Conservation (phyloP, 2,329 filamentous ascomycete genomes). For the Nigrospora oryzae region DNA sequence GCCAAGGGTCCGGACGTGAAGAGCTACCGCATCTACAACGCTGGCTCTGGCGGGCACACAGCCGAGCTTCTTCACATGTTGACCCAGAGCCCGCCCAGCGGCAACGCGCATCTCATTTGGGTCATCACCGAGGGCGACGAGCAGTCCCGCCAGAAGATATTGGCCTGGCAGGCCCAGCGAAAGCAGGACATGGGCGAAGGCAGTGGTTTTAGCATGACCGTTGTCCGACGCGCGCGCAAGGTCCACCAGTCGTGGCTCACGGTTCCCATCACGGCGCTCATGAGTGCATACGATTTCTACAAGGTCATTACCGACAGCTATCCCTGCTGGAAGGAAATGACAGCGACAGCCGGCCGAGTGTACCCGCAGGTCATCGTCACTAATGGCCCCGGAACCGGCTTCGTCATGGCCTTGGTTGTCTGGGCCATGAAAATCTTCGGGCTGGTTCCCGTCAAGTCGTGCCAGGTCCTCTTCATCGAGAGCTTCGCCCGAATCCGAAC, state of each 20-base stretch:
- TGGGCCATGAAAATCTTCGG: slow-evolving; percentile 37
- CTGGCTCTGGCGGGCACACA: slow-evolving; percentile 91
- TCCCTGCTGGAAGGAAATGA: slow-evolving; percentile 2
- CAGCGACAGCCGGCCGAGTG: slow-evolving; percentile 2
- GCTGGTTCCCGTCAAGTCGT: slow-evolving; percentile 39
- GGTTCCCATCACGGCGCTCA: slow-evolving; percentile 59
- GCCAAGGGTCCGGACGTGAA: neutral
- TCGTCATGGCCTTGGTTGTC: slow-evolving; percentile 56
- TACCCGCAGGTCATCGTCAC: slow-evolving; percentile 73
- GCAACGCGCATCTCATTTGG: slow-evolving; percentile 65
- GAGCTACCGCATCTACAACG: slow-evolving; percentile 51
- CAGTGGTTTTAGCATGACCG: slow-evolving; percentile 50
- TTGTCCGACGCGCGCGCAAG: slow-evolving; percentile 66
- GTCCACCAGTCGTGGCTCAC: slow-evolving; percentile 77
- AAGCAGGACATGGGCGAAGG: neutral
- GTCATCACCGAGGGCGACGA: slow-evolving; percentile 69
- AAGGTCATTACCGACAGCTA: slow-evolving; percentile 33
- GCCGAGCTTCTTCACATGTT: slow-evolving; percentile 90
- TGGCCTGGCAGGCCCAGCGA: slow-evolving; percentile 33
- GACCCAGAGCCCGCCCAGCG: slow-evolving; percentile 41
- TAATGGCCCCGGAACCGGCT: slow-evolving; percentile 83
- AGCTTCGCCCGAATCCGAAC: slow-evolving; percentile 81
- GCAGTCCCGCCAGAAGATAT: slow-evolving; percentile 62
- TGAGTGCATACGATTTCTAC: slow-evolving; percentile 57
- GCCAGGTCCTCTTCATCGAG: slow-evolving; percentile 80